Conservation (phyloP, 768 basidiomycete genomes). For the Tulasnella sp. region DNA sequence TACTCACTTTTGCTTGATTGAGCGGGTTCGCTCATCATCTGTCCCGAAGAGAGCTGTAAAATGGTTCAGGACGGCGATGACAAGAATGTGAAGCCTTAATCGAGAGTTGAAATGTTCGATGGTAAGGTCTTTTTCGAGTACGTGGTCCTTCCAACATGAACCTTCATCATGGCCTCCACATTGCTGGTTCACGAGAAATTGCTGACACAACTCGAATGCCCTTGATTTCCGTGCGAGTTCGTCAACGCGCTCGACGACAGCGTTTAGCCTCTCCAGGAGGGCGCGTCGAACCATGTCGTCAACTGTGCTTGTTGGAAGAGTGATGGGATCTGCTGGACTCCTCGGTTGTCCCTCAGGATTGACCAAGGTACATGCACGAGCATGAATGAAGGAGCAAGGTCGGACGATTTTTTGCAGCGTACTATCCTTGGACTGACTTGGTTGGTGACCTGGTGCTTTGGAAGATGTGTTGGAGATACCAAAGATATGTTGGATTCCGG, state of each 20-base stretch:
- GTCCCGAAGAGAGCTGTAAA: not conserved
- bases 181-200: not conserved
- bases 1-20: no score
- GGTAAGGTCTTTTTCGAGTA: not conserved
- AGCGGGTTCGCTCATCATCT: no score
- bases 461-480: not conserved
- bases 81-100: not conserved
- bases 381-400: not conserved
- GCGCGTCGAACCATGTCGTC: not conserved
- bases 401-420: not conserved
- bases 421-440: no score
- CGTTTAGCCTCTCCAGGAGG: not conserved
- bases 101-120: not conserved
- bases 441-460: no score
- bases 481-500: not conserved
- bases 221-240: not conserved
- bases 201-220: not conserved
- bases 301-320: not conserved
- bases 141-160: not conserved
- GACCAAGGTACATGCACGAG: not conserved
- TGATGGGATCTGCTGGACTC: not conserved
- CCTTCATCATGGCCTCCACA: not conserved
- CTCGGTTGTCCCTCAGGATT: not conserved
- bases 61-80: not conserved
- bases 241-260: not conserved